Evolutionary conservation across 164 flowering plant species (phyloP), one percentile per base, ranked within the genome.

Genomic region (Nelumbo lutea): DNA sequence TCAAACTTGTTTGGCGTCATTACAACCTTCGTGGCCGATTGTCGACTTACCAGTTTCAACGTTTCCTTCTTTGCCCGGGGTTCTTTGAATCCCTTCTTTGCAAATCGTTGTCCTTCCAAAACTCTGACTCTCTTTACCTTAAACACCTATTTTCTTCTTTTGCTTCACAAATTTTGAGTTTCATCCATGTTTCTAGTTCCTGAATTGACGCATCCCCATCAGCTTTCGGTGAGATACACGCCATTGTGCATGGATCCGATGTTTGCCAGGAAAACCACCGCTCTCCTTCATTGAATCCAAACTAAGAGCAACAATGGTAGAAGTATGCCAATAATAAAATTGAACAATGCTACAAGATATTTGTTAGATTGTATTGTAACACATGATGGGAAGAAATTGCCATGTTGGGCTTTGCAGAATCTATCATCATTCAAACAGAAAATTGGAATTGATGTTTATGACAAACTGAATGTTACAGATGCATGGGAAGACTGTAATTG

Each of bases 261-360:
- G 98, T 93, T 93, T 41, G 94, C 97, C 13, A 96, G 98, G 5
- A 93, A 93, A 70, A 87, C 97, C 71, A 93, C 98, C 5, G 87
- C 92, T 15, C 88, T 93, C 5, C 91, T 93, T 67, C 93, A 95
- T 42, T 85, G 98, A 39, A 74, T 95, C 78, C 82, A 75, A 68
- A 74, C 83, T 7, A 92, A 88, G 61, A 67, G 61, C 62, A 74
- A 15, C 61, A 73, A 45, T 40, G 97, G 97, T 71, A 86, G 97
- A 79, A 88, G 42, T 64, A 91, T 90, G 9, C 94, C 91, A 8
- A 64, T 92, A n/a, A 84, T 95, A 65, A 95, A 92, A 72, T 95
- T 97, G 6, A 80, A 79, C 77, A 95, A 95, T 79, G 98, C 92
- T 72, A 83, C 83, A 50, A 83, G 98, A 77, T 92, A 91, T 74